Conservation (phyloP, 202 grass and related monocot genomes). For the Schoenoplectus triqueter region DNA sequence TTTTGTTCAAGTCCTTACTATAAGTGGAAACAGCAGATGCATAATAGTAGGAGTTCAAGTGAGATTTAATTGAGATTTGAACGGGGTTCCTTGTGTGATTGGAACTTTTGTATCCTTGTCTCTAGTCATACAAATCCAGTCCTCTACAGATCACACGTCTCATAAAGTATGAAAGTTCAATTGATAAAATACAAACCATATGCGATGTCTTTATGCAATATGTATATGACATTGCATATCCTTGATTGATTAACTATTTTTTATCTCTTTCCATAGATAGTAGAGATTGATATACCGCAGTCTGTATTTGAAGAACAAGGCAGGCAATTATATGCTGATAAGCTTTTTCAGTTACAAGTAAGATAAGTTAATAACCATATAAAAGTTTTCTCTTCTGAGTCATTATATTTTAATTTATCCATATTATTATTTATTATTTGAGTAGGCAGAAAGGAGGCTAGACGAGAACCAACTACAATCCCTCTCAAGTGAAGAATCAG, state of each 20-base stretch:
- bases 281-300: conserved; percentile 90
- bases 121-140: neutral
- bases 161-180: conserved; percentile 10
- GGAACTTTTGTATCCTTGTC: neutral
- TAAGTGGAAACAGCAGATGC: conserved; percentile 16
- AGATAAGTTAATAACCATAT: conserved; percentile 28
- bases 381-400: neutral
- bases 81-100: neutral
- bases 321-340: conserved; percentile 85
- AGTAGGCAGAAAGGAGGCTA: conserved; percentile 79
- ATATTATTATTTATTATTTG: conserved; percentile 37
- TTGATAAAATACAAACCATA: conserved; percentile 11
- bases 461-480: conserved; percentile 75
- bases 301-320: conserved; percentile 97
- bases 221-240: neutral
- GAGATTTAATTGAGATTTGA: conserved; percentile 6
- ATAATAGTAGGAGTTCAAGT: conserved; percentile 3
- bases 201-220: neutral
- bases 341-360: conserved; percentile 93
- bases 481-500: conserved; percentile 71
- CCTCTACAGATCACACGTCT: neutral
- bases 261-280: conserved; percentile 60
- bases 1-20: neutral
- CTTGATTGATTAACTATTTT: conserved; percentile 4
- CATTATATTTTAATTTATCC: conserved; percentile 37